Percentiles rank a stretch among this genome's conserved stretches.
phyloP scores from a whole-genome alignment of 768 basidiomycete genomes.

The Phlebiopsis flavidoalba region DNA sequence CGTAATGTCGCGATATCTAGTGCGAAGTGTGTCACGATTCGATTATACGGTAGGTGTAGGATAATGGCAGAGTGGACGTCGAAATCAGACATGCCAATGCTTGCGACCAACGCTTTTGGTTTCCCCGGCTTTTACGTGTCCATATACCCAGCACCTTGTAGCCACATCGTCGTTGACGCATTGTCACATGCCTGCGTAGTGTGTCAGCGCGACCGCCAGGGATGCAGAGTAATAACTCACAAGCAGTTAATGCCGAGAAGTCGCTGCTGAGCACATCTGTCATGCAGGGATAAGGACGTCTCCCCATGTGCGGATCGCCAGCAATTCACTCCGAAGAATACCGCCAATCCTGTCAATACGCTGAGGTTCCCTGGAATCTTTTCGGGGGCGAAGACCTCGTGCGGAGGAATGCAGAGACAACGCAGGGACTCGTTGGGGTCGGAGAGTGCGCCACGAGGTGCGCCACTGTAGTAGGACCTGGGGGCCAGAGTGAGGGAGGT shows the following conservation, averaged over 20 bases:
- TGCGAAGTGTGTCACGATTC: not conserved
- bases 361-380: slow-evolving; percentile 72
- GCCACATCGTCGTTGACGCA: not conserved
- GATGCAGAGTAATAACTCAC: not conserved
- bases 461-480: slow-evolving; percentile 47
- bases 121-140: too few species aligned
- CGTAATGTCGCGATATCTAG: not conserved
- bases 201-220: not conserved
- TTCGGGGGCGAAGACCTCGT: slow-evolving; percentile 67
- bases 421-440: slow-evolving; percentile 64
- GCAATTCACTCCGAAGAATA: slow-evolving; percentile 72
- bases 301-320: slow-evolving; percentile 71
- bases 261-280: too few species aligned
- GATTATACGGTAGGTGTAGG: too few species aligned
- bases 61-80: too few species aligned
- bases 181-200: not conserved
- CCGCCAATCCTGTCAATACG: slow-evolving; percentile 55
- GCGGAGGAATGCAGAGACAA: slow-evolving; percentile 48
- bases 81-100: too few species aligned
- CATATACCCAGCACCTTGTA: too few species aligned
- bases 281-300: slow-evolving; percentile 59
- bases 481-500: slow-evolving; percentile 49
- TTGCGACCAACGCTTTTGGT: too few species aligned
- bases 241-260: not conserved
- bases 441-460: slow-evolving; percentile 34